Evolutionary conservation across 768 basidiomycete species (phyloP), one percentile per base, ranked within the genome.

Genomic region (Mycena metata): DNA sequence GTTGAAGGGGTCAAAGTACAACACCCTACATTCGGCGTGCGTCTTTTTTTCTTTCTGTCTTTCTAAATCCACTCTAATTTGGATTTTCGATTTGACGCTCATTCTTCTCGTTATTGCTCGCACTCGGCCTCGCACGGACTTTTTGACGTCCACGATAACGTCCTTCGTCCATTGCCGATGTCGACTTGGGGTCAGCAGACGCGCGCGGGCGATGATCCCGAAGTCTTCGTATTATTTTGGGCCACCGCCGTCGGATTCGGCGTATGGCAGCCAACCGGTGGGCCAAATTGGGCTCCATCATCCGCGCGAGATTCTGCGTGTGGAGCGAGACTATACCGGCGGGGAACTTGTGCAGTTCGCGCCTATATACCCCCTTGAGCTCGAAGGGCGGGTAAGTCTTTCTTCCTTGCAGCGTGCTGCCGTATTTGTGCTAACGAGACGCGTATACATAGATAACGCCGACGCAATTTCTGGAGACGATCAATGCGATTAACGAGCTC

Each of bases 281-380:
- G 97, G 97, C 1, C 90, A 91, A 58, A 92, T 99, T 64, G 96
- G 96, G 3, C 80, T 91, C 24, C 94, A 98, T 76, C 90, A 94
- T 72, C 96, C 97, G 17, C 89, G 96, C 60, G 97, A 98, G 81
- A 88, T 99, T 65, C 82, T 99, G 58, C 85, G 97, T 50, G 83
- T 99, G 46, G 97, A 99, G 79, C 83, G 98, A 60, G 98, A 99
- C 78, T 99, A 98, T 77, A 88, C 84, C 16, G 90, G 91, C 0
- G 98, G 97, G 3, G 97, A 99, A 76, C 83, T 96, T 9, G 87
- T 90, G 35, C 97, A 98, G 80, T 98, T 99, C 78, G 86, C 94
- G 39, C 87, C 95, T 0, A 89, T 91, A 70, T 99, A 92, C 79
- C 96, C 95, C 1, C 81, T 96, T 46, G 98, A 99, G 78, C 84